These are phyloP conservation scores for Wallacemonas sp. DNA, from an alignment of 208 protist species.

Conservation along the genomic window DNA sequence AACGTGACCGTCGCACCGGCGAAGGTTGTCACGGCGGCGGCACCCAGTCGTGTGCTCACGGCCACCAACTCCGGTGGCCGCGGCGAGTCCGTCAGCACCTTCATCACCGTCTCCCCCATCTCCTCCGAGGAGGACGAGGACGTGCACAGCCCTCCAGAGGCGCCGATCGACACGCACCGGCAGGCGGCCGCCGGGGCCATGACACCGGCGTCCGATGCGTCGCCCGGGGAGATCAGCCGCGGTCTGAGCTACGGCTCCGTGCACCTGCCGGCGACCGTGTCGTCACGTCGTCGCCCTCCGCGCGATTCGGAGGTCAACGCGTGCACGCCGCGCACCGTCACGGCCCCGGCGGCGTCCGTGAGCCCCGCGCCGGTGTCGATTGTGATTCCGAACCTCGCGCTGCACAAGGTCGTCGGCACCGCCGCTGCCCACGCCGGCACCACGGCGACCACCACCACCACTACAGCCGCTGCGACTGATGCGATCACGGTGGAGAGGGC, in stretches of 20 bases:
- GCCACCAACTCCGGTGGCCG: slow-evolving; percentile 18
- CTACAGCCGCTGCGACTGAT: neutral
- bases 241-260: slow-evolving; percentile 15
- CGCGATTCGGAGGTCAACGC: neutral
- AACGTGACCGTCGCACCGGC: neutral
- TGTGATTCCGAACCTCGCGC: neutral
- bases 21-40: neutral
- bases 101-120: slow-evolving; percentile 45
- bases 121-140: slow-evolving; percentile 26
- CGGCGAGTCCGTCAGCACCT: slow-evolving; percentile 37
- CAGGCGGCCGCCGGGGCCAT: too few relatives aligned
- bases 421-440: neutral
- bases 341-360: neutral
- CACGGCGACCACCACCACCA: neutral
- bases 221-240: neutral
- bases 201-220: neutral
- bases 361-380: slow-evolving; percentile 4
- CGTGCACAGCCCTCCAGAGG: too few relatives aligned
- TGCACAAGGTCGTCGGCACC: neutral
- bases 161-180: too few relatives aligned
- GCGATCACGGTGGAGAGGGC: neutral
- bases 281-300: neutral
- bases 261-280: slow-evolving; percentile 6
- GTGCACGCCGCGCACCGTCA: slow-evolving; percentile 4
- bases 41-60: neutral